Evolutionary conservation across 768 basidiomycete genomes (phyloP), one percentile per base, ranked within the genome.

Genomic region (Russula olivacea): DNA sequence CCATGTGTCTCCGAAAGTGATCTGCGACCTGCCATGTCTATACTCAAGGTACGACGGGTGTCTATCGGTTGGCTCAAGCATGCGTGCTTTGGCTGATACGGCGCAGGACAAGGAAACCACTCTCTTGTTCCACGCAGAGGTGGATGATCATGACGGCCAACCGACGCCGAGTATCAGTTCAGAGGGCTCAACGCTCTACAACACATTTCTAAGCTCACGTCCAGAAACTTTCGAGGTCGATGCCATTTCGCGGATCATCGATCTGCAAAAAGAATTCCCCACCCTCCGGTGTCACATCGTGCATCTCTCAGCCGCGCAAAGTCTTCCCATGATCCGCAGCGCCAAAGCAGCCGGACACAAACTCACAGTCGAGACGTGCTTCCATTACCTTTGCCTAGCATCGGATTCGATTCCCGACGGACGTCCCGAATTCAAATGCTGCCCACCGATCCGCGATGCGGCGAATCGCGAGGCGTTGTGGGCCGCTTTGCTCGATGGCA

Each of bases 301-400:
- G 51, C 96, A 99, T 75, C 84, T 99, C 55, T 94, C 93, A 56
- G 89, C 95, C 5, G 80, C 94, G 5, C 77, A 81, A 23, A 92
- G 93, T 6, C 82, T 99, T 21, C 90, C 88, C 3, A 68, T 83
- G 43, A 84, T 98, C 63, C 83, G 83, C 47, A 78, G 81, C 52
- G 93, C 94, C 4, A 85, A 80, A 69, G 72, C 76, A 1, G 76
- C 81, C 1, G 84, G 88, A 0, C 74, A 84, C 38, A 85, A 86
- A 10, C 76, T 99, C 56, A 93, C 93, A 0, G 91, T 93, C 55
- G 96, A 99, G 78, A 99, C 96, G 0, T 98, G 95, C 74, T 98
- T 96, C 76, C 96, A 99, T 74, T 99, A 99, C 76, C 84, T 98
- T 23, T 85, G 85, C 68, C 82, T 97, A 9, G 77, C 82, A 45